Base-by-base conservation (phyloP, 768 basidiomycete genomes). In the Lentinula boryana region DNA sequence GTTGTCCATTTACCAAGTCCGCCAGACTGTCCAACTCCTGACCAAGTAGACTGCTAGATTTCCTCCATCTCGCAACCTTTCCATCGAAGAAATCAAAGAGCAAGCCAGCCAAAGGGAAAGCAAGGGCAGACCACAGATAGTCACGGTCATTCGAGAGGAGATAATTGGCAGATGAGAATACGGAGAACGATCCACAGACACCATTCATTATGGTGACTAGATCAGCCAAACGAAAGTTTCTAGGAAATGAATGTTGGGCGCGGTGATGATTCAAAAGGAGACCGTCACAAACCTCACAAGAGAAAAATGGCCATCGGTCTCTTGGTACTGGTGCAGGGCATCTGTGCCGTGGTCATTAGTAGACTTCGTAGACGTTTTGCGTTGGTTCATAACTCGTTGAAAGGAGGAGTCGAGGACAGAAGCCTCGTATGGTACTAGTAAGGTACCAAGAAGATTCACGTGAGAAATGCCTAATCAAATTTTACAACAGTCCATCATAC, bases 131-230 rank as follows among this genome's bases (percentile, higher is more conserved):
- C 87, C 89, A 89, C 62, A 97, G 78, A 74, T 89, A 87, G 67
- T 85, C 84, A 63, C 83, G 81, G 70, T 95, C 89, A 63, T 88
- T 84, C 23, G 88, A 87, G 46, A 87, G 60, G 66, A 98, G 84
- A 79, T 95, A 99, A 56, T 86, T 86, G 50, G 92, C 95, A 5
- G 93, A 95, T 40, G 88, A 91, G 74, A 98, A 95, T 70, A 99
- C 84, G 31, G 95, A 98, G 67, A 96, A 88, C 16, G 91, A 91
- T 61, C 97, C 97, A 76, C 97, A 99, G 73, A 98, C 89, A 49
- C 97, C 97, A 71, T 99, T 99, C 89, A 95, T 95, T 65, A 99
- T 94, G 38, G 97, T 99, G 67, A 99, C 94, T 56, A 97, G 82
- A 78, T 99, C 97, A 65, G 97, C 97, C 31, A 98, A 84, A 57